A percentile compares a stretch with the other conserved stretches of the same genome.
Evolutionary conservation across 805 yeast species (phyloP).

Genomic region (Wickerhamomyces mucosus): DNA sequence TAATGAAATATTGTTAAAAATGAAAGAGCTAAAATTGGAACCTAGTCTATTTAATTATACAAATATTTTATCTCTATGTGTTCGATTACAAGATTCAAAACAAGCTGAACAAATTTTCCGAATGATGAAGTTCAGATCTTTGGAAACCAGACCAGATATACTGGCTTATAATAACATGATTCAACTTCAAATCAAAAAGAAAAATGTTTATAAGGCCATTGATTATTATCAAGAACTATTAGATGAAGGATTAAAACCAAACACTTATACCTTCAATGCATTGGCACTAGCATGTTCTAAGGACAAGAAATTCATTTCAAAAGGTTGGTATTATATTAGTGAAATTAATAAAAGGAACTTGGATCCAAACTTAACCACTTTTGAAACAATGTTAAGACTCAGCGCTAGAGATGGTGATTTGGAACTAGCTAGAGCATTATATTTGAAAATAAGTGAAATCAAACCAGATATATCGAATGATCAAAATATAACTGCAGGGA

Average conservation of each 20-base stretch:
- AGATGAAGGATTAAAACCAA: conserved; percentile 26
- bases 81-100: conserved; percentile 36
- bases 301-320: conserved; percentile 32
- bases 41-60: conserved; percentile 42
- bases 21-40: conserved; percentile 23
- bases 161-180: conserved; percentile 66
- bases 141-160: conserved; percentile 55
- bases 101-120: conserved; percentile 72
- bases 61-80: conserved; percentile 52
- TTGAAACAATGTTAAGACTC: conserved; percentile 63
- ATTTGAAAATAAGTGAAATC: conserved; percentile 34
- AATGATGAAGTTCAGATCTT: conserved; percentile 73
- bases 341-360: conserved; percentile 43
- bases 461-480: conserved; percentile 5
- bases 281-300: conserved; percentile 63
- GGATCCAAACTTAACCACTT: conserved; percentile 34
- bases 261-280: conserved; percentile 37
- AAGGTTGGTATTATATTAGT: conserved; percentile 74
- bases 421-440: conserved; percentile 59
- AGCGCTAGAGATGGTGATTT: conserved; percentile 79
- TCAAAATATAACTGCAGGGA: conserved; percentile 2
- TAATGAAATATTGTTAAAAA: conserved; percentile 9
- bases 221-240: conserved; percentile 70
- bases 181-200: conserved; percentile 49
- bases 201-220: conserved; percentile 63